Evolutionary conservation across 2,329 filamentous ascomycete species (phyloP), one percentile per base, ranked within the genome.

Genomic region (Paecilomyces niveus): DNA sequence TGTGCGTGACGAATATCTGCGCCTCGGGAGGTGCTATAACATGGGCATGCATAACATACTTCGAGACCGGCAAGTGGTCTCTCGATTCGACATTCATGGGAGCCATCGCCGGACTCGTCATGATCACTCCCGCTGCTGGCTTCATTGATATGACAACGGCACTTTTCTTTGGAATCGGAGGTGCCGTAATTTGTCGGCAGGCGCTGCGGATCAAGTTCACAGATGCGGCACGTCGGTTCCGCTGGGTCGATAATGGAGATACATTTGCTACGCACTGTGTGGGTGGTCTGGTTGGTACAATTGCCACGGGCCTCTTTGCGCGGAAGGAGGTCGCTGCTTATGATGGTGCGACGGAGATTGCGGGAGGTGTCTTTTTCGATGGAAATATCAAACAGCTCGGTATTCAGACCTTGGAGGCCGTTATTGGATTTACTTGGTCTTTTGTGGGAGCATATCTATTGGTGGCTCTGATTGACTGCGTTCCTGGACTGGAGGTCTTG

Each of bases 161-260:
- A 0, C 76, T 81, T 59, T 75, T 76, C 56, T 80, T 82, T 49
- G 80, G 80, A 0, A 68, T 81, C 6, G 62, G 76, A 0, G 79
- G 79, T 0, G 78, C 80, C 1, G 35, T 78, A 1, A 66, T 80
- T 10, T 81, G 78, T 58, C 74, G 81, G 1, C 81, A 83, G 67
- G 80, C 80, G 13, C 63, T 83, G 55, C 71, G 79, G 1, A 80
- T 83, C 65, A 83, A 83, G 65, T 81, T 78, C 59, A 82, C 78
- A 1, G 74, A 78, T 13, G 69, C 76, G 31, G 80, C 81, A 5
- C 68, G 72, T n/a, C 67, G 72, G 2, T 76, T 74, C 68, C 70
- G 76, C 33, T 83, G 80, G 81, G 80, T 83, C 0, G 81, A 83
- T 61, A 81, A 82, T 60, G 81, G 80, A 1, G 81, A 83, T 64